Evolutionary conservation across 2,329 filamentous ascomycete species (phyloP), one percentile per base, ranked within the genome.

Genomic region (Diaporthe nobilis): DNA sequence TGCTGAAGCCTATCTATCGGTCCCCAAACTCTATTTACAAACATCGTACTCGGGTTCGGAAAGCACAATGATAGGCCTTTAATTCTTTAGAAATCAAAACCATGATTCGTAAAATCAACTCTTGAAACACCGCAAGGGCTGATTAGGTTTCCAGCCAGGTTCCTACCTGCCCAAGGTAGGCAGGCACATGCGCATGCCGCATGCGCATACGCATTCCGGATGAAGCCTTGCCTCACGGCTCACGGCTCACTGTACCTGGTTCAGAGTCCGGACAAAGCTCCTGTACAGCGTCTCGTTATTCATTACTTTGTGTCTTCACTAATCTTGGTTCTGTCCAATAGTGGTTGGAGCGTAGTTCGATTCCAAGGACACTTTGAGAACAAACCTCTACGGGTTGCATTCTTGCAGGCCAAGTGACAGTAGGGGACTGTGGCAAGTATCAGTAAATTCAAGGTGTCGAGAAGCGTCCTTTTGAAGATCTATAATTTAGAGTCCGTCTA

Each of bases 21-120:
- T 34, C 31, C 12, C 28, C 20, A 34, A 9, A 22, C 25, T 67
- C 28, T 34, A 10, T 4, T 20, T 49, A 2, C 4, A 34, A 17
- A 67, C 25, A 49, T 49, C 17, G 20, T 49, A n/a, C 34, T 49
- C 42, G 61, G 61, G 9, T 67, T 67, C 61, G 61, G 39, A 34
- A 67, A 31, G n/a, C 39, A 12, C 25, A 49, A 20, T 49, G 42
- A 42, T 67, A 34, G 61, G 42, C 9, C 17, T 22, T 3, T n/a
- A 2, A 2, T 34, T 8, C 28, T 22, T 1, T 17, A 5, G 1
- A 65, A 22, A 2, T 47, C 20, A 9, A 13, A 22, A 65, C 25
- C 42, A 34, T 65, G 25, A 31, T 47, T 65, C 42, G 42, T 61
- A 20, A 47, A n/a, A 47, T 31, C 28, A 28, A 4, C 17, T 7